Conservation (phyloP, 176 grass and related monocot genomes). For the Pontederia paniculata region DNA sequence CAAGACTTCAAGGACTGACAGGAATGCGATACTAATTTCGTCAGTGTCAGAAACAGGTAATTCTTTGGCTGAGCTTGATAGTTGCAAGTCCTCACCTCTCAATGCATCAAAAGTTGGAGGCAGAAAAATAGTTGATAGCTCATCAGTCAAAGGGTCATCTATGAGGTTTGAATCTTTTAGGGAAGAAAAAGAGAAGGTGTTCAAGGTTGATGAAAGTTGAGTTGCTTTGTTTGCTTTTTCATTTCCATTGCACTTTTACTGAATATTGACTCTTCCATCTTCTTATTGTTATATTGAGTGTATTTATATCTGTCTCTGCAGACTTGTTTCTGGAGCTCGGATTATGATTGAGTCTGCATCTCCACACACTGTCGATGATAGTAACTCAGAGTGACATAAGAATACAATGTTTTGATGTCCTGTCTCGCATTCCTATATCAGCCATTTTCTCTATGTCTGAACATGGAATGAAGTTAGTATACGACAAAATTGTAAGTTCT, state of each 20-base stretch:
- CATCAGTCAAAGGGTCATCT: slow-evolving; percentile 40
- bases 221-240: slow-evolving; percentile 19
- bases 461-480: not conserved
- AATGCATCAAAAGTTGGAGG: slow-evolving; percentile 51
- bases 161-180: slow-evolving; percentile 61
- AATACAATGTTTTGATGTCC: slow-evolving; percentile 17
- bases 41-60: slow-evolving; percentile 38
- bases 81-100: slow-evolving; percentile 47
- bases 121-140: slow-evolving; percentile 53
- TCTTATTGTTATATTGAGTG: slow-evolving; percentile 28
- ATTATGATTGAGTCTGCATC: slow-evolving; percentile 77
- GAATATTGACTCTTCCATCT: slow-evolving; percentile 9
- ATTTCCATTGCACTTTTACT: not conserved
- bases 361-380: slow-evolving; percentile 58
- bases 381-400: slow-evolving; percentile 53
- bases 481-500: too few relatives aligned
- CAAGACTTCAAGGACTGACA: slow-evolving; percentile 38
- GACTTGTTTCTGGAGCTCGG: slow-evolving; percentile 88
- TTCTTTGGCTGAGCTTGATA: slow-evolving; percentile 33
- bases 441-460: slow-evolving; percentile 1
- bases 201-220: slow-evolving; percentile 99
- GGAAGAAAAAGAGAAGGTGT: slow-evolving; percentile 62
- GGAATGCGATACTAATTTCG: slow-evolving; percentile 38
- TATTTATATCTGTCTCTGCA: slow-evolving; percentile 28
- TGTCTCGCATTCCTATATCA: slow-evolving; percentile 18